phyloP scores from a whole-genome alignment of 2,329 filamentous ascomycete species.

The Pleomassaria siparia region DNA sequence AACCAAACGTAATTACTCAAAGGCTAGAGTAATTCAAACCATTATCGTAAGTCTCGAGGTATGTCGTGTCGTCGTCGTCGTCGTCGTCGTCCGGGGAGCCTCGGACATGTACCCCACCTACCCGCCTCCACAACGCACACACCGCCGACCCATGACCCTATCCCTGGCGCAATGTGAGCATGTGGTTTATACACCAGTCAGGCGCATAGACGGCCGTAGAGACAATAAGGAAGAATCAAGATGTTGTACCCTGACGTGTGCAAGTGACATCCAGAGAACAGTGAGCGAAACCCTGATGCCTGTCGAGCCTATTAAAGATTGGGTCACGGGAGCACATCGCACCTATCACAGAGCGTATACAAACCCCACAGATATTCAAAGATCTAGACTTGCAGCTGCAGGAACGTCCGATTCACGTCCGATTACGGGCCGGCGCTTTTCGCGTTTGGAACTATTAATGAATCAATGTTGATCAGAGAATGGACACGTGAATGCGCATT shows the following conservation, averaged over 20 bases:
- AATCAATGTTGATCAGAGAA: too few species aligned
- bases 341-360: too few species aligned
- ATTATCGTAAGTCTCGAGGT: too few species aligned
- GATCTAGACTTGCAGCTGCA: background rate
- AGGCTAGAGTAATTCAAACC: too few species aligned
- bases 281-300: background rate
- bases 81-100: background rate
- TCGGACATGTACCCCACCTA: background rate
- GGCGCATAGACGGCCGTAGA: background rate
- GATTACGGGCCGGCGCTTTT: background rate
- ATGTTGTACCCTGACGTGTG: background rate
- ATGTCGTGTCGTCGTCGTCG: too few species aligned
- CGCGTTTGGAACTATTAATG: background rate
- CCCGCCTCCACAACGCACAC: background rate
- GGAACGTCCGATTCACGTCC: constrained; percentile 1
- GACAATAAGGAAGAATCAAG: background rate
- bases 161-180: background rate
- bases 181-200: background rate
- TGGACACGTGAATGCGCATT: background rate
- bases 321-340: too few species aligned
- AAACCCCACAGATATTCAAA: background rate
- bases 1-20: too few species aligned
- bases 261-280: background rate
- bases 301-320: too few species aligned
- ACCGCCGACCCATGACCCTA: background rate